These are phyloP conservation scores for Geotrichum cucujoidarum DNA, from an alignment of 1,139 yeast species.

Conservation along the genomic window DNA sequence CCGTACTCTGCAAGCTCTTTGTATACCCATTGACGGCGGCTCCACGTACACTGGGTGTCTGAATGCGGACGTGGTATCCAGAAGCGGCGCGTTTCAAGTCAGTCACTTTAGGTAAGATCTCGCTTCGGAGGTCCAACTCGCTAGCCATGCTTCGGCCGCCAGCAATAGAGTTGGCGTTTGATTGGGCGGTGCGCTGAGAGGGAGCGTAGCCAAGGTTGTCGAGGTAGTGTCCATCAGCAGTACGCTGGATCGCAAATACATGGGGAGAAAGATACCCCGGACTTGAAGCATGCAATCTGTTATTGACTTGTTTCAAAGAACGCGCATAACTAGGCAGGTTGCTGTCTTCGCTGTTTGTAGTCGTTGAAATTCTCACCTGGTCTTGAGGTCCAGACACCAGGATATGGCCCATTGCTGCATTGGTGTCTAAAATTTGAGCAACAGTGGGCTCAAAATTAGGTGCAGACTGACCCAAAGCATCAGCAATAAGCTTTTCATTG, in stretches of 20 bases:
- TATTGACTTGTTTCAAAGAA: conserved; percentile 24
- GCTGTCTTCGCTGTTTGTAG: not conserved
- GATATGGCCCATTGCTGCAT: not conserved
- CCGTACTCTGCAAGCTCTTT: conserved; percentile 16
- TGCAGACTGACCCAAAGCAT: not conserved
- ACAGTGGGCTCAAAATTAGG: not conserved
- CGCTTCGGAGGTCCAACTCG: conserved; percentile 18
- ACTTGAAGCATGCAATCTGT: conserved; percentile 8
- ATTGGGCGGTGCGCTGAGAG: not conserved
- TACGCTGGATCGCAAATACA: not conserved
- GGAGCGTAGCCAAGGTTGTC: not conserved
- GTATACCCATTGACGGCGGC: conserved; percentile 1
- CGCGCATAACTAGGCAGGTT: conserved; percentile 19
- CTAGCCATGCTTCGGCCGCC: conserved; percentile 12
- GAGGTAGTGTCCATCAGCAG: not conserved
- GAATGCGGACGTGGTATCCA: conserved; percentile 21
- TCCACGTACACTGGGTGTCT: not conserved
- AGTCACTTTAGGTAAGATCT: conserved; percentile 25
- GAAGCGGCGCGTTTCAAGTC: conserved; percentile 29
- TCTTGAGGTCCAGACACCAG: not conserved
- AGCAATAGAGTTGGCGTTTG: conserved; percentile 2
- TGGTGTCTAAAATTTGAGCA: not conserved
- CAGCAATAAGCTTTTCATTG: not conserved
- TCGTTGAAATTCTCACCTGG: too few species aligned
- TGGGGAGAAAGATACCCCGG: not conserved